Evolutionary conservation across 345 rosid species (phyloP).

Genomic region (Gynandropsis gynandra): DNA sequence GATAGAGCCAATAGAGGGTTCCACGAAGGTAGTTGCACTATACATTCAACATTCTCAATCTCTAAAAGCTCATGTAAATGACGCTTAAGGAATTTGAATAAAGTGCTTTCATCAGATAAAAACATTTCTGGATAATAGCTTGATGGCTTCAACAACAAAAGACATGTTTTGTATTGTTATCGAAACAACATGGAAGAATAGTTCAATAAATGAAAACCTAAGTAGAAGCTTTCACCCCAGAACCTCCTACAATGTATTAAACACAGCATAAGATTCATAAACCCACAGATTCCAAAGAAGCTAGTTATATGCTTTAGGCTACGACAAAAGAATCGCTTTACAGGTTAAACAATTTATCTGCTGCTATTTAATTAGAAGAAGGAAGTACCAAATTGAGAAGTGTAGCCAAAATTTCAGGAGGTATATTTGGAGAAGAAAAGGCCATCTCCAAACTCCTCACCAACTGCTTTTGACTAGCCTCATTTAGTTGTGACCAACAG

Average conservation of each 20-base stretch:
- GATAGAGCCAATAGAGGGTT: conserved; percentile 17
- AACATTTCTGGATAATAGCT: conserved; percentile 5
- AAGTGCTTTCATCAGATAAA: conserved; percentile 5
- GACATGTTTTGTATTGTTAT: conserved; percentile 8
- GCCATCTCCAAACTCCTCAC: conserved; percentile 98
- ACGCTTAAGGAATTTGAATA: conserved; percentile 5
- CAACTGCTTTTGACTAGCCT: conserved; percentile 78
- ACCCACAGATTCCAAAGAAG: conserved; percentile 6
- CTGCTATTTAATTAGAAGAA: conserved; percentile 7
- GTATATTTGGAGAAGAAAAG: conserved; percentile 93
- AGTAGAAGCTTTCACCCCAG: conserved; percentile 7
- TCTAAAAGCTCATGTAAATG: conserved; percentile 3
- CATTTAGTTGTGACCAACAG: conserved; percentile 92
- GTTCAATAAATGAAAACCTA: conserved; percentile 13
- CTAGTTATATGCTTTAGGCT: conserved; percentile 2
- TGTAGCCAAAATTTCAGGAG: conserved; percentile 97
- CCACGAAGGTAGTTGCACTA: conserved; percentile 9
- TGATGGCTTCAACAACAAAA: conserved; percentile 15
- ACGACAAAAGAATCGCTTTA: background rate
- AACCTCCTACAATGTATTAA: conserved; percentile 14
- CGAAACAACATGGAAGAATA: conserved; percentile 7
- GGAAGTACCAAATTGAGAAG: conserved; percentile 75
- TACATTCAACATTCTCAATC: conserved; percentile 9
- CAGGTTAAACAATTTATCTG: background rate
- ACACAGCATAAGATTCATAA: conserved; percentile 9